Base-by-base conservation (phyloP, 768 basidiomycete species). In the Leucocoprinus birnbaumii region DNA sequence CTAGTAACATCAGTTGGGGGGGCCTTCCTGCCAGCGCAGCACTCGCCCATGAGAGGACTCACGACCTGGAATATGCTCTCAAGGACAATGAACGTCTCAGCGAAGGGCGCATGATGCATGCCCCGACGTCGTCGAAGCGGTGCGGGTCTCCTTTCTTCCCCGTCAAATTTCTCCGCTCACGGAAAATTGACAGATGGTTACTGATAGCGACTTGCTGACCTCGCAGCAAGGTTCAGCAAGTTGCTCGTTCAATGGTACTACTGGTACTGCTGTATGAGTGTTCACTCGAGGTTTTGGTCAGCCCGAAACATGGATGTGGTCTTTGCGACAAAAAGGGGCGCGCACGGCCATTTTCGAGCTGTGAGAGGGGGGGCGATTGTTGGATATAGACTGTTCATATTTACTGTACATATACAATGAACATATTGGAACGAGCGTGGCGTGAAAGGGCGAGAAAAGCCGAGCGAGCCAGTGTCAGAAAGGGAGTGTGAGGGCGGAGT, bases 401-500 rank as follows among this genome's bases (percentile, higher is more conserved):
- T 13, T 14, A 48, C 43, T 45, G 24, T 35, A 19, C 47, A 25
- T 52, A 19, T 52, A 58, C 38, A 54, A 46, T 48, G 42, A 47
- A n/a, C 41, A 3, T 18, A 44, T 38, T 40, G 11, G 1, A 7
- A 27, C 3, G 19, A 34, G 31, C 11, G 31, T 24, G n/a, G 27
- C 3, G 18, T 27, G 14, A 21, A 4, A 22, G n/a, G n/a, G 35
- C 35, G 24, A 22, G n/a, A 27, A 34, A 35, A 50, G 41, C 24
- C 48, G 44, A 40, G 41, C 52, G 24, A 37, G 46, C 45, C 56
- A 44, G 37, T 49, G 59, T 61, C 38, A 54, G 62, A 62, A 55
- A 58, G 53, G 58, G 58, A 55, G 52, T 48, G 56, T 55, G 52
- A 41, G 51, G 55, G 31, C 38, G 62, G 53, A 42, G 59, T 68